A percentile compares a stretch with the other conserved stretches of the same genome.
Conservation (phyloP, 2,329 filamentous ascomycete genomes). For the Aspergillus caelatus region DNA sequence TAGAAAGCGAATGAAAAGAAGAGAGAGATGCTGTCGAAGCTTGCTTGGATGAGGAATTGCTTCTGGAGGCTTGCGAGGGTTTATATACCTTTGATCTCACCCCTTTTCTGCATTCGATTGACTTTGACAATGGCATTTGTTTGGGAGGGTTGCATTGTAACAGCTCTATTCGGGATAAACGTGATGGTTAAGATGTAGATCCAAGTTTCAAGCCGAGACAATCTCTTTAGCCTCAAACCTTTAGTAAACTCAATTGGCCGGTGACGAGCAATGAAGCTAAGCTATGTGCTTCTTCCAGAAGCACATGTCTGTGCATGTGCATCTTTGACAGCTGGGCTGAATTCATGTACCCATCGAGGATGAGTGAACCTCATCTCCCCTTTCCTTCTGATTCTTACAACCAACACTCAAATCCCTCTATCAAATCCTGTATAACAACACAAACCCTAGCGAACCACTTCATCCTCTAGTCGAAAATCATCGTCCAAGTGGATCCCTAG, state of each 20-base stretch:
- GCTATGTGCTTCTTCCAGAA: background rate
- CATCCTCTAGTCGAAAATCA: background rate
- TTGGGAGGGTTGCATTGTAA: background rate
- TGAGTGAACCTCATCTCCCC: background rate
- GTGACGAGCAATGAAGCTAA: background rate
- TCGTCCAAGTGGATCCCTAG: background rate
- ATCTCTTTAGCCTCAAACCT: background rate
- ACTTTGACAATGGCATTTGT: background rate
- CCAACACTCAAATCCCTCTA: background rate
- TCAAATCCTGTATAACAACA: background rate
- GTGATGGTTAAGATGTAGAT: background rate
- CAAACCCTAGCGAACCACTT: background rate
- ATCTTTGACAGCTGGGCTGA: background rate
- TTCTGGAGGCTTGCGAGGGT: background rate
- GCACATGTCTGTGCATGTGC: background rate
- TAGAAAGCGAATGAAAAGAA: background rate
- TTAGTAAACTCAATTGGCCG: background rate
- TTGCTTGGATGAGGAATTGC: background rate
- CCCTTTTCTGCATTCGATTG: background rate
- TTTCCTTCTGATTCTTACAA: background rate
- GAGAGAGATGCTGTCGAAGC: background rate
- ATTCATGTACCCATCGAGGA: background rate
- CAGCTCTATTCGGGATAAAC: constrained; percentile 4
- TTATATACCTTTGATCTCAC: background rate
- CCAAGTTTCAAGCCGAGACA: background rate